Conservation (phyloP, 78 protist genomes). For the Tieghemostelium lacteum region DNA sequence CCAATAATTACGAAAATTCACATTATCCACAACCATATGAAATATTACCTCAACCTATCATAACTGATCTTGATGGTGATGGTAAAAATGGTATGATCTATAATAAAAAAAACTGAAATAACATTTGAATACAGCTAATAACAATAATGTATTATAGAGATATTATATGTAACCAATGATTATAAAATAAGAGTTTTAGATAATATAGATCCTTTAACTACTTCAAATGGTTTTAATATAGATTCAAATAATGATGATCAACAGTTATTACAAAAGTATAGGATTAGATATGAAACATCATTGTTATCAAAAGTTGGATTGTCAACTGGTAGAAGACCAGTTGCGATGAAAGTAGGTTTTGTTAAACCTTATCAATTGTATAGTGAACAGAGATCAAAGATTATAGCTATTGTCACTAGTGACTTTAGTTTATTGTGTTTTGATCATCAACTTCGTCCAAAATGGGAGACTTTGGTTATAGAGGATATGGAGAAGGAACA, state of each 20-base stretch:
- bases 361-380: neutral
- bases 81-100: slow-evolving; percentile 49
- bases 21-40: slow-evolving; percentile 75
- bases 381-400: neutral
- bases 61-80: slow-evolving; percentile 81
- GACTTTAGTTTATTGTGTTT: slow-evolving; percentile 52
- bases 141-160: slow-evolving; percentile 5
- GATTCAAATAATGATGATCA: neutral
- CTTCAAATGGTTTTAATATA: neutral
- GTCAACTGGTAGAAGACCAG: slow-evolving; percentile 62
- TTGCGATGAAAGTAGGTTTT: slow-evolving; percentile 55
- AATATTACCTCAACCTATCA: slow-evolving; percentile 58
- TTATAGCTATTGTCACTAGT: slow-evolving; percentile 53
- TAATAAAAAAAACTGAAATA: no score
- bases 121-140: neutral
- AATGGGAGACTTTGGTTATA: slow-evolving; percentile 56
- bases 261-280: neutral
- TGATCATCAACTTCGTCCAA: slow-evolving; percentile 27
- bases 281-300: slow-evolving; percentile 36
- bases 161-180: slow-evolving; percentile 67
- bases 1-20: slow-evolving; percentile 60
- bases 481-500: slow-evolving; percentile 30
- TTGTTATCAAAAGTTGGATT: slow-evolving; percentile 62
- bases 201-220: neutral
- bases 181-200: slow-evolving; percentile 43